phyloP scores from a whole-genome alignment of 352 stramenopile species.

The Thalassiosira hispida region DNA sequence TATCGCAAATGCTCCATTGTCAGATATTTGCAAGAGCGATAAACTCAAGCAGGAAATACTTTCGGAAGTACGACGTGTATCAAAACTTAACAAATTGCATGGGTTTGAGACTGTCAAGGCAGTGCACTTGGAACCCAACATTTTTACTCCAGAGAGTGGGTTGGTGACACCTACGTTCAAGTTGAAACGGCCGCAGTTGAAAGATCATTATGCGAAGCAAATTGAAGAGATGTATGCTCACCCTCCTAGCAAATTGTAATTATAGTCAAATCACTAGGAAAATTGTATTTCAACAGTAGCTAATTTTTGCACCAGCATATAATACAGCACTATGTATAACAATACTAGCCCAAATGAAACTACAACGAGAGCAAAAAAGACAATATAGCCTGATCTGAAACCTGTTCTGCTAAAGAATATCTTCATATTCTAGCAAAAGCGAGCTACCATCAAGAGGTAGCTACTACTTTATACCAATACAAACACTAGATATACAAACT shows the following conservation, averaged over 20 bases:
- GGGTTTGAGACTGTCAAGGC: slow-evolving; percentile 92
- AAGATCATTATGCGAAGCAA: slow-evolving; percentile 73
- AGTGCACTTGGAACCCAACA: slow-evolving; percentile 87
- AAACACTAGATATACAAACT: no score
- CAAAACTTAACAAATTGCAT: slow-evolving; percentile 84
- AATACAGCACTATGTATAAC: no score
- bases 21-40: slow-evolving; percentile 71
- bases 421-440: no score
- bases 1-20: slow-evolving; percentile 62
- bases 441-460: no score
- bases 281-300: no score
- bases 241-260: slow-evolving; percentile 79
- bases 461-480: no score
- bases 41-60: slow-evolving; percentile 83
- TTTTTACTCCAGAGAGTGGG: slow-evolving; percentile 91
- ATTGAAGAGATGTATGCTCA: slow-evolving; percentile 81
- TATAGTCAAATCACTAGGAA: no score
- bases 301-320: no score
- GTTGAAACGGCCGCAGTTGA: slow-evolving; percentile 90
- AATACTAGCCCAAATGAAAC: no score
- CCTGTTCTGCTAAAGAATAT: no score
- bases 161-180: slow-evolving; percentile 97
- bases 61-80: slow-evolving; percentile 84
- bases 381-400: no score
- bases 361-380: no score